Base-by-base conservation (phyloP, 2,329 filamentous ascomycete genomes). In the Anisogramma anomala region DNA sequence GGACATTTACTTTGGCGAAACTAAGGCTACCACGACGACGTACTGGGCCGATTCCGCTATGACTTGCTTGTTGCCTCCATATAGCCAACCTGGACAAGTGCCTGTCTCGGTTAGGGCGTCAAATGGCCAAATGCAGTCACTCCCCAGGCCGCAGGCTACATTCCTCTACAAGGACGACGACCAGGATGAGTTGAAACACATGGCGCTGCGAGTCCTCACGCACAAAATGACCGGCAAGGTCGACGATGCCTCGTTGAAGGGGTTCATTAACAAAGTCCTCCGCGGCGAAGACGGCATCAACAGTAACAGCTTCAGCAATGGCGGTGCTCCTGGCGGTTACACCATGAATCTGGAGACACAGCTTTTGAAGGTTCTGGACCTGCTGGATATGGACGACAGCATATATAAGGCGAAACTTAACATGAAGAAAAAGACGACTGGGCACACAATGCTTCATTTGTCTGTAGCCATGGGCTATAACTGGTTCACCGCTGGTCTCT, bases 31-130 rank as follows among this genome's bases (percentile, higher is more conserved):
- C 0, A 84, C 81, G 0, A 88, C 84, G 1, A 85, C 82, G 0
- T 91, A 75, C 56, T 89, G 83, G 82, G 81, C 83, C 33, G 75
- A 84, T 48, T 79, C 79, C 44, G 82, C 82, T n/a, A 65, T 93
- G 15, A 82, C 88, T 39, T 89, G 84, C 52, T 67, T 88, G 33
- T 67, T 87, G 8, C 85, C 85, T 4, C 83, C 85, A 3, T 78
- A 79, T 10, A 61, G 75, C 5, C 68, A 74, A 20, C 68, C 80
- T 1, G 83, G 84, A 4, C 65, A 72, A 33, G 85, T 93, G 1
- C 68, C 74, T 3, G 82, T 91, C 22, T 77, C 79, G 0, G 77
- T 88, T 52, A 78, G 74, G 50, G 65, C 67, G n/a, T 61, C 63
- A 3, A 58, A 61, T 27, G 55, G 60, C 1, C 55, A 58, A n/a